phyloP scores from a whole-genome alignment of 2,329 filamentous ascomycete genomes.

The Venturia asperata region DNA sequence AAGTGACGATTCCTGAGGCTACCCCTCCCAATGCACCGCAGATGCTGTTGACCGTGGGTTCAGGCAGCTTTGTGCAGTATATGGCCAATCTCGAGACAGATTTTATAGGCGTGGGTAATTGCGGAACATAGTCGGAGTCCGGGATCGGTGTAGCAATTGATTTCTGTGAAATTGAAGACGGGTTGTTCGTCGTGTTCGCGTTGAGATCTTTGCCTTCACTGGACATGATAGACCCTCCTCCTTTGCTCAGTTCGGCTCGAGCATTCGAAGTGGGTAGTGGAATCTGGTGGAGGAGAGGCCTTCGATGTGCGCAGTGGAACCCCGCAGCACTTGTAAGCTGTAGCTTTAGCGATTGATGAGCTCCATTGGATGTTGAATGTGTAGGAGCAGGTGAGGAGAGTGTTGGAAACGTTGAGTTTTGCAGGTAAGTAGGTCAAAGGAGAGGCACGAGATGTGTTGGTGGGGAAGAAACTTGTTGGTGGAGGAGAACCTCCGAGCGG shows the following conservation, averaged over 20 bases:
- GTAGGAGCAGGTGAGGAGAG: background rate
- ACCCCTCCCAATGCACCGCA: conserved; percentile 85
- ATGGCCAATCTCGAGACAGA: conserved; percentile 33
- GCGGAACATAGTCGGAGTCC: conserved; percentile 4
- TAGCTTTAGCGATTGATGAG: conserved; percentile 35
- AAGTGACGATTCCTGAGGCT: conserved; percentile 88
- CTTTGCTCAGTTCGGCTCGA: conserved; percentile 4
- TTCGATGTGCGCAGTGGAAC: conserved; percentile 15
- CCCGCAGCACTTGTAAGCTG: conserved; percentile 22
- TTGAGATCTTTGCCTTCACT: conserved; percentile 26
- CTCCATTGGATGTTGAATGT: conserved; percentile 32
- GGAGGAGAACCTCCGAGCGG: background rate
- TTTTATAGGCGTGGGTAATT: background rate
- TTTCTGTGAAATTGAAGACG: conserved; percentile 15
- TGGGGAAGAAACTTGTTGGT: conserved; percentile 1
- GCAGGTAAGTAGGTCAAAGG: background rate
- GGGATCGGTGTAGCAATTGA: background rate
- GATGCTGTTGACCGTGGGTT: conserved; percentile 65
- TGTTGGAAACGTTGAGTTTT: background rate
- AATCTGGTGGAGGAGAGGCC: conserved; percentile 14
- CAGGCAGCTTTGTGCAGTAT: conserved; percentile 43
- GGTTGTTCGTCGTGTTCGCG: conserved; percentile 26
- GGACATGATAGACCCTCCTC: conserved; percentile 28
- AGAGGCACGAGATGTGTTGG: background rate
- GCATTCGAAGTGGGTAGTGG: conserved; percentile 7